A percentile compares a stretch with the other conserved stretches of the same genome.
Evolutionary conservation across 306 rosid species (phyloP).

Genomic region (Cucurbita maxima): DNA sequence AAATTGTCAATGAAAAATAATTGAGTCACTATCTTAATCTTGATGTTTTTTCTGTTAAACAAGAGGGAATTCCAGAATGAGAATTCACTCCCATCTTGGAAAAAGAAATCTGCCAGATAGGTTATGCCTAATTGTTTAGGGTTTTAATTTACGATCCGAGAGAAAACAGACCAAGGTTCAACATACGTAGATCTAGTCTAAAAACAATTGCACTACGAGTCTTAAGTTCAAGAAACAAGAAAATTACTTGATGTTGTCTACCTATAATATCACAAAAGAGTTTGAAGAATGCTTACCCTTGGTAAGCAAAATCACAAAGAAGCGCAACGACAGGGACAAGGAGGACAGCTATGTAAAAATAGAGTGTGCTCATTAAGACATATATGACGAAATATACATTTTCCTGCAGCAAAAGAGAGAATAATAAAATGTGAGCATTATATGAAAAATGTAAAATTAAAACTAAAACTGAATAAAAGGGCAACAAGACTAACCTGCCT

Average conservation of each 20-base stretch:
- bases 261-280: background rate
- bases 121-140: background rate
- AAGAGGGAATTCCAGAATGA: background rate
- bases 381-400: constrained; percentile 68
- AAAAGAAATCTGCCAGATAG: background rate
- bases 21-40: background rate
- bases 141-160: background rate
- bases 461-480: background rate
- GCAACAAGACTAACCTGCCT: constrained; percentile 39
- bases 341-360: constrained; percentile 62
- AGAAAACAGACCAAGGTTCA: background rate
- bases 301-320: constrained; percentile 71
- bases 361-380: constrained; percentile 75
- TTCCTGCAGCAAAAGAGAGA: constrained; percentile 40
- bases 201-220: background rate
- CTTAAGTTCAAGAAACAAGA: background rate
- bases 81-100: background rate
- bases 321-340: constrained; percentile 81
- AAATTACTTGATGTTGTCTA: background rate
- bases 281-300: constrained; percentile 43
- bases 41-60: background rate
- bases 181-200: background rate
- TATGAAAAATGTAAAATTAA: background rate
- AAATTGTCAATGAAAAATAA: background rate
- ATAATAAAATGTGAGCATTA: background rate